Evolutionary conservation across 768 basidiomycete species (phyloP).

Genomic region (Mrakia gelida): DNA sequence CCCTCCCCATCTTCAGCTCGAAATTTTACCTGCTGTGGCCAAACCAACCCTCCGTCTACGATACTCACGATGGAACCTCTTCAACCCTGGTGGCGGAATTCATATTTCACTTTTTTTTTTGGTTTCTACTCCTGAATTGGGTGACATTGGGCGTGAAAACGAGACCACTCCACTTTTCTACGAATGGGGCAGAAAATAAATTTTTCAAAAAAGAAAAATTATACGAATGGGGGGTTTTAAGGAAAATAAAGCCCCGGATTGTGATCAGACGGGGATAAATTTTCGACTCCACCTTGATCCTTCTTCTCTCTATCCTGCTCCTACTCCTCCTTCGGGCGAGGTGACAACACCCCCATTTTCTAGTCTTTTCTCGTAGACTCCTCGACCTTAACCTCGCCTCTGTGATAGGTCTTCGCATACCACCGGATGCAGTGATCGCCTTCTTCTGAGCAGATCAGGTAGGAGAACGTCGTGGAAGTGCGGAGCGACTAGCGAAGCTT

Average conservation of each 20-base stretch:
- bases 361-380: background rate
- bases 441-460: conserved; percentile 29
- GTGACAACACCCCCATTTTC: background rate
- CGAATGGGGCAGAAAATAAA: no score
- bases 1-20: background rate
- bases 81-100: no score
- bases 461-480: conserved; percentile 21
- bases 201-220: no score
- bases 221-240: no score
- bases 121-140: no score
- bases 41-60: background rate
- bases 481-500: conserved; percentile 3
- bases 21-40: background rate
- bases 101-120: no score
- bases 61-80: background rate
- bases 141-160: no score
- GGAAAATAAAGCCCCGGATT: no score
- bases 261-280: no score
- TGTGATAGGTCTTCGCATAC: background rate
- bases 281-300: background rate
- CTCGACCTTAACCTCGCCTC: background rate
- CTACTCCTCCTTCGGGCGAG: background rate
- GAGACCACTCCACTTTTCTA: no score
- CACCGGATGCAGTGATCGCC: conserved; percentile 3
- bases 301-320: background rate